phyloP scores from a whole-genome alignment of 345 rosid species.

The Citrus mangshanensis region DNA sequence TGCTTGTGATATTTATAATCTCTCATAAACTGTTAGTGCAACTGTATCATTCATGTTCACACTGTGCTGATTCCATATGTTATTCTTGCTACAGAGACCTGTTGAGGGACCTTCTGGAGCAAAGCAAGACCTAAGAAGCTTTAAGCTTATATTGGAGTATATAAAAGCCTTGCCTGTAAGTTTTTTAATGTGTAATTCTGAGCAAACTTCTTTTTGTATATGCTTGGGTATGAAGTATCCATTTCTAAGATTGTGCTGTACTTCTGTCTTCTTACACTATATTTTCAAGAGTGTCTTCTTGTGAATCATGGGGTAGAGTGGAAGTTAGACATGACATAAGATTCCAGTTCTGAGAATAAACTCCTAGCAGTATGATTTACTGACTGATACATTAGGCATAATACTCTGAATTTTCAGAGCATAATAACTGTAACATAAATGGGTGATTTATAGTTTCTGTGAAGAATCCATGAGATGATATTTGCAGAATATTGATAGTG shows the following conservation, averaged over 20 bases:
- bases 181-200: slow-evolving; percentile 6
- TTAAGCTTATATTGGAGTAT: slow-evolving; percentile 78
- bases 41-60: neutral
- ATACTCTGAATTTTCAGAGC: neutral
- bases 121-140: slow-evolving; percentile 80
- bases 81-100: slow-evolving; percentile 56
- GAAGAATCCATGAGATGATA: neutral
- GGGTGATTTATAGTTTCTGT: neutral
- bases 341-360: neutral
- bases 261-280: neutral
- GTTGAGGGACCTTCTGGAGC: slow-evolving; percentile 57
- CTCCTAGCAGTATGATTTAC: neutral
- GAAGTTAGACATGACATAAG: neutral
- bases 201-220: slow-evolving; percentile 3
- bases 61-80: slow-evolving; percentile 6
- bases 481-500: neutral
- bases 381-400: neutral
- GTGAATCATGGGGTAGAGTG: neutral
- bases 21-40: neutral
- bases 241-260: neutral
- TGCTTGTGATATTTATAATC: neutral
- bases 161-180: slow-evolving; percentile 94
- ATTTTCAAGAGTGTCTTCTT: neutral
- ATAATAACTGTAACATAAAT: neutral
- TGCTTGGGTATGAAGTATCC: neutral